These are phyloP conservation scores for Plectosphaerella sp. DNA, from an alignment of 2,329 filamentous ascomycete species.

Conservation along the genomic window DNA sequence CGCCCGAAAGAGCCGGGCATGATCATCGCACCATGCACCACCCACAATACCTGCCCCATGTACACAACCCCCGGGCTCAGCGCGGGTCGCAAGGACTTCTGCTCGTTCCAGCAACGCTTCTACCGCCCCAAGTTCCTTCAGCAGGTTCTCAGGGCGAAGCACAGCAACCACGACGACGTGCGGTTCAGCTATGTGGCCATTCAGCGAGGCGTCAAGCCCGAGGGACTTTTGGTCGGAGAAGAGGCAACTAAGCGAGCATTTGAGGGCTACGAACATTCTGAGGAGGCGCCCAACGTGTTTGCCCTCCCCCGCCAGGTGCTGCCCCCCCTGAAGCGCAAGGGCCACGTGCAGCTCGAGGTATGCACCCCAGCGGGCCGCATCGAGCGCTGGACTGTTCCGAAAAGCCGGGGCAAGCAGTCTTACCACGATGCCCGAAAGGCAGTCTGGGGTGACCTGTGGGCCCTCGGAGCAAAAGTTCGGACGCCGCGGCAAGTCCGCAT, in stretches of 20 bases:
- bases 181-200: conserved; percentile 87
- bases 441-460: conserved; percentile 92
- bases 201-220: conserved; percentile 57
- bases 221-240: conserved; percentile 38
- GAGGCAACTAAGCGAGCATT: conserved; percentile 64
- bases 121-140: conserved; percentile 80
- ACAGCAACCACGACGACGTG: conserved; percentile 83
- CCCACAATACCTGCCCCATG: conserved; percentile 85
- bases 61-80: conserved; percentile 68
- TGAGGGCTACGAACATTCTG: conserved; percentile 59
- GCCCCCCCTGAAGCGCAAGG: conserved; percentile 78
- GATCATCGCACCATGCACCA: conserved; percentile 78
- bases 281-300: conserved; percentile 48
- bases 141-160: conserved; percentile 61
- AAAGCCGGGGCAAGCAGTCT: conserved; percentile 72
- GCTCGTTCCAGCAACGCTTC: conserved; percentile 86
- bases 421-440: conserved; percentile 92
- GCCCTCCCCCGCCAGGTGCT: conserved; percentile 75
- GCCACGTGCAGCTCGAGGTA: conserved; percentile 84
- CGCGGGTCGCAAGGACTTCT: conserved; percentile 79
- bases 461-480: conserved; percentile 85
- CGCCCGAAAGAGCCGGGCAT: conserved; percentile 54
- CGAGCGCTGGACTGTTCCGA: conserved; percentile 91
- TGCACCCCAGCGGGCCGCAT: conserved; percentile 83
- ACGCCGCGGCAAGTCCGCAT: conserved; percentile 56